These are phyloP conservation scores for Beauveria scarabaeidicola DNA, from an alignment of 2,329 filamentous ascomycete genomes.

Conservation along the genomic window DNA sequence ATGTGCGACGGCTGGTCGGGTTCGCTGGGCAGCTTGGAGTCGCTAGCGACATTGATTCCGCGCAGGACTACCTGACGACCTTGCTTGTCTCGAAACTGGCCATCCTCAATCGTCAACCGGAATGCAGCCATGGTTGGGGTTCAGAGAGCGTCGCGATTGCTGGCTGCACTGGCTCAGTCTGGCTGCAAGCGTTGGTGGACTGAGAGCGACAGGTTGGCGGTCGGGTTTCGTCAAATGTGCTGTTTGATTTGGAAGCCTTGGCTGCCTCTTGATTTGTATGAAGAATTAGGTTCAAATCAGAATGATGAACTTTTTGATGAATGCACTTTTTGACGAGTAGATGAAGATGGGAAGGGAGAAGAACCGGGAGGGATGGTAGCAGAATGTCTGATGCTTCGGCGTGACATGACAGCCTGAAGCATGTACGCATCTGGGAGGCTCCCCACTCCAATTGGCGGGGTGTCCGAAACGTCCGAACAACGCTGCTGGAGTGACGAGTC, in stretches of 20 bases:
- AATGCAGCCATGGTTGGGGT: constrained; percentile 56
- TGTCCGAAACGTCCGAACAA: constrained; percentile 1
- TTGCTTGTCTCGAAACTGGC: constrained; percentile 70
- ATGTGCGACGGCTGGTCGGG: constrained; percentile 78
- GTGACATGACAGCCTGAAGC: constrained; percentile 10
- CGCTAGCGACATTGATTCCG: constrained; percentile 88
- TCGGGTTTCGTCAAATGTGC: not conserved
- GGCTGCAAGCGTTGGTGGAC: not conserved
- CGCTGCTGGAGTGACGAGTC: not conserved
- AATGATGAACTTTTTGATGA: too few species aligned
- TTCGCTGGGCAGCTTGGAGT: constrained; percentile 78
- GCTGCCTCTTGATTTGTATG: not conserved
- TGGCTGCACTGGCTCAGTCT: not conserved
- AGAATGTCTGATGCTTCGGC: not conserved
- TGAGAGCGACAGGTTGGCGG: not conserved
- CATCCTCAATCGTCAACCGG: constrained; percentile 75
- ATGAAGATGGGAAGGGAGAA: not conserved
- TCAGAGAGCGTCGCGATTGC: not conserved
- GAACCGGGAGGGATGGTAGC: not conserved
- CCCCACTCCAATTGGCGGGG: constrained; percentile 7
- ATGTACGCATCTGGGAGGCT: not conserved
- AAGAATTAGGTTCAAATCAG: not conserved
- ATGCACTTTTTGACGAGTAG: too few species aligned
- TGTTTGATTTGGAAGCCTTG: not conserved
- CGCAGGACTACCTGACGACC: constrained; percentile 81